These are phyloP conservation scores for Saussurea involucrata DNA, from an alignment of 129 eudicot genomes.

Conservation along the genomic window DNA sequence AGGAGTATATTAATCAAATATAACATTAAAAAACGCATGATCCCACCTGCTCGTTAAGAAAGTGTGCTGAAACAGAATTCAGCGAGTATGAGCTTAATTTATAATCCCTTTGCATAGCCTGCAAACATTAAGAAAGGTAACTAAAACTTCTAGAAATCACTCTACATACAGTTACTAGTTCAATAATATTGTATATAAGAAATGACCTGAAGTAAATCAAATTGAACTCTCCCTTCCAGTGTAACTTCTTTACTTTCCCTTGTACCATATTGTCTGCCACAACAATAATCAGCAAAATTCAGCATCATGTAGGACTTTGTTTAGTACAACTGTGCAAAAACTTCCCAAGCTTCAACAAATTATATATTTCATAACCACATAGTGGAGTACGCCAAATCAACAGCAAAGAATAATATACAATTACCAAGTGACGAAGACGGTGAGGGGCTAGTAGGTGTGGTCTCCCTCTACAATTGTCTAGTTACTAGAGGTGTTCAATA, in stretches of 20 bases:
- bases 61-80: constrained; percentile 98
- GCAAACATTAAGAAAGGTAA: constrained; percentile 19
- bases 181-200: neutral
- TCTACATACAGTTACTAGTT: constrained; percentile 1
- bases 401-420: neutral
- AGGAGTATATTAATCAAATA: neutral
- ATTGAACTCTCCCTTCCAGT: constrained; percentile 96
- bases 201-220: constrained; percentile 93
- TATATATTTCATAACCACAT: neutral
- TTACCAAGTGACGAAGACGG: neutral
- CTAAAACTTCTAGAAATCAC: constrained; percentile 12
- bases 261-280: constrained; percentile 81
- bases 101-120: constrained; percentile 97
- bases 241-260: constrained; percentile 96
- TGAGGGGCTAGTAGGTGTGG: neutral
- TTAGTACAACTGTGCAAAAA: constrained; percentile 7
- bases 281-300: neutral
- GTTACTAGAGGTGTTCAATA: neutral
- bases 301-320: neutral
- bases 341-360: neutral
- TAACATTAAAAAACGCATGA: constrained; percentile 5
- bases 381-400: neutral
- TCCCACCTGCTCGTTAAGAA: constrained; percentile 88
- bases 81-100: constrained; percentile 93
- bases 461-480: neutral